Conservation (phyloP, 2,329 filamentous ascomycete genomes). For the Aureobasidium sp. region DNA sequence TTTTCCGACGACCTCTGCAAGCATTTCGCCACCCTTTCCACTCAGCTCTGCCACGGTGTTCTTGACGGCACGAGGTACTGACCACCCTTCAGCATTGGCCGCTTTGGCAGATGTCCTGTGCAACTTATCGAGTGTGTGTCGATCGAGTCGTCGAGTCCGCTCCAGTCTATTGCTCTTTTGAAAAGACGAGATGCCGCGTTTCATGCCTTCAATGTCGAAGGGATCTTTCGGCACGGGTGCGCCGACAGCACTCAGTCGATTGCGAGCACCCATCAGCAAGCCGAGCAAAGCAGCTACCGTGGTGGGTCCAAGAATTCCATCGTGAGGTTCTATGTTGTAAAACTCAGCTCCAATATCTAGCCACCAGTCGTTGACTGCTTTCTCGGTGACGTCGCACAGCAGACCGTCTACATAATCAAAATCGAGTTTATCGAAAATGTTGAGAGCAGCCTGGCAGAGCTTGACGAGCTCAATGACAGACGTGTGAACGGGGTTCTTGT, state of each 20-base stretch:
- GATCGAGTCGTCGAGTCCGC: slow-evolving; percentile 71
- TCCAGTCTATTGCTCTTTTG: slow-evolving; percentile 82
- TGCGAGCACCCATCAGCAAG: slow-evolving; percentile 81
- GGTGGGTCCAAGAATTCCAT: slow-evolving; percentile 86
- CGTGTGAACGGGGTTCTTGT: slow-evolving; percentile 68
- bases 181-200: slow-evolving; percentile 77
- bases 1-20: slow-evolving; percentile 83
- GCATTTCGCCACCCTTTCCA: slow-evolving; percentile 87
- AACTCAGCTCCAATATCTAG: slow-evolving; percentile 84
- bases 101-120: slow-evolving; percentile 84
- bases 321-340: slow-evolving; percentile 85
- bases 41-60: slow-evolving; percentile 90
- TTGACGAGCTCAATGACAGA: slow-evolving; percentile 85
- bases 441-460: slow-evolving; percentile 80
- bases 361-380: slow-evolving; percentile 92
- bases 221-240: slow-evolving; percentile 84
- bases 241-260: slow-evolving; percentile 76
- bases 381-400: slow-evolving; percentile 88
- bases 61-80: slow-evolving; percentile 88
- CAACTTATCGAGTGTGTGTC: slow-evolving; percentile 72
- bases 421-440: slow-evolving; percentile 81
- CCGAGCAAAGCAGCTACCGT: slow-evolving; percentile 85
- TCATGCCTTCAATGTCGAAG: slow-evolving; percentile 77
- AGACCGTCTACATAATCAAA: slow-evolving; percentile 85
- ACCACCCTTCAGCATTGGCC: slow-evolving; percentile 82